phyloP scores from a whole-genome alignment of 2,329 filamentous ascomycete genomes.

The Penicillium sp. region DNA sequence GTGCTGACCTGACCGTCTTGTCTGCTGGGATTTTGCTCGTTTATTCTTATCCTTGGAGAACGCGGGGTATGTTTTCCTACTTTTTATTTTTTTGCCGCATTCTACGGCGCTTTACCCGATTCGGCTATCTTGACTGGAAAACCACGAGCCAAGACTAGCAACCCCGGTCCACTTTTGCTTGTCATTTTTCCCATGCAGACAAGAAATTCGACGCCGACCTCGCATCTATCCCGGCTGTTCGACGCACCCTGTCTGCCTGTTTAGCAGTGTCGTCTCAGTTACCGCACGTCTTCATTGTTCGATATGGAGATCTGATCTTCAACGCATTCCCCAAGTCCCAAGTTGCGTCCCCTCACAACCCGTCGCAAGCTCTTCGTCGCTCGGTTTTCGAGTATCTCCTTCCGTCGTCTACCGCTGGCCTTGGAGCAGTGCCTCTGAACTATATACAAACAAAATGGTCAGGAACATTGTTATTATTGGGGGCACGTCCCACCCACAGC shows the following conservation, averaged over 20 bases:
- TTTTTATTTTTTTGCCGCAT: slow-evolving; percentile 9
- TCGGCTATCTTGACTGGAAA: slow-evolving; percentile 4
- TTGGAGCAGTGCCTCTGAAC: slow-evolving; percentile 6
- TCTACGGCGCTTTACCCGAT: slow-evolving; percentile 11
- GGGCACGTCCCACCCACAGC: slow-evolving; percentile 84
- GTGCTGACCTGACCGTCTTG: slow-evolving; percentile 11
- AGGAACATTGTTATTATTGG: slow-evolving; percentile 92
- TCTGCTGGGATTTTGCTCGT: slow-evolving; percentile 15
- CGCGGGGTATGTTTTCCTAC: slow-evolving; percentile 4
- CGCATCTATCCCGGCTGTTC: neutral
- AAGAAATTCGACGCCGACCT: slow-evolving; percentile 1
- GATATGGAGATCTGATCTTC: slow-evolving; percentile 5
- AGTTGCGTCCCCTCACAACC: neutral
- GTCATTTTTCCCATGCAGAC: slow-evolving; percentile 11
- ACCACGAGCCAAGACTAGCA: slow-evolving; percentile 17
- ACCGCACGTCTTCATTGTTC: neutral
- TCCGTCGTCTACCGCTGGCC: slow-evolving; percentile 14
- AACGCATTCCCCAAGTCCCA: neutral
- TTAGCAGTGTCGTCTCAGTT: neutral
- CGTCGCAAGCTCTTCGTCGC: slow-evolving; percentile 1
- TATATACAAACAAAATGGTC: slow-evolving; percentile 60
- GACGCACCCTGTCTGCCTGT: neutral
- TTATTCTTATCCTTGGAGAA: slow-evolving; percentile 7
- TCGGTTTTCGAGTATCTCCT: slow-evolving; percentile 1
- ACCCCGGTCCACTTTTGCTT: slow-evolving; percentile 28